Conservation (phyloP, 768 basidiomycete genomes). For the Mycena galopus region DNA sequence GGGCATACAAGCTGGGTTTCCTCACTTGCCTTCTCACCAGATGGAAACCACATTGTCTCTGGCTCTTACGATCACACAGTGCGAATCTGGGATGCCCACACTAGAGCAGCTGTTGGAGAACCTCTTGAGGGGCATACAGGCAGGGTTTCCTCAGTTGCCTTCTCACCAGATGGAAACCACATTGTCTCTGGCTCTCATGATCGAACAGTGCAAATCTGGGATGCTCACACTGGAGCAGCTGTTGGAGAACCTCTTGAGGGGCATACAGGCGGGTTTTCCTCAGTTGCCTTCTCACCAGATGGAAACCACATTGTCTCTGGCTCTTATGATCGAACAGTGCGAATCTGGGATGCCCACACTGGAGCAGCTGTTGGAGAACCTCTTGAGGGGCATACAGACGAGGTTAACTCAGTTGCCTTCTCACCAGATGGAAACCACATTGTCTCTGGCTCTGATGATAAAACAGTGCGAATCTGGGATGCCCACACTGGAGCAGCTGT, state of each 20-base stretch:
- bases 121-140: too few species aligned
- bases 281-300: background rate
- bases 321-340: background rate
- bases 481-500: too few species aligned
- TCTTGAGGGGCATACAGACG: too few species aligned
- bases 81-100: too few species aligned
- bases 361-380: background rate
- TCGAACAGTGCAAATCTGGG: background rate
- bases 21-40: too few species aligned
- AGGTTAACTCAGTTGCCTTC: too few species aligned
- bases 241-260: background rate
- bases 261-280: background rate
- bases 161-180: background rate
- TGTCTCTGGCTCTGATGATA: slow-evolving; percentile 3
- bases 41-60: slow-evolving; percentile 13
- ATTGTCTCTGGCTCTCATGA: background rate
- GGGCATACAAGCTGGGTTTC: too few species aligned
- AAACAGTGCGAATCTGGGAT: background rate
- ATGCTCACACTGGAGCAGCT: background rate
- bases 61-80: background rate
- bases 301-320: too few species aligned
- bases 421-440: slow-evolving; percentile 9
- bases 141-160: too few species aligned
- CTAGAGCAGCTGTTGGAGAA: too few species aligned
- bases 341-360: background rate